A percentile compares a stretch with the other conserved stretches of the same genome.
Evolutionary conservation across 768 basidiomycete genomes (phyloP).

Genomic region (Boletus bicolor): DNA sequence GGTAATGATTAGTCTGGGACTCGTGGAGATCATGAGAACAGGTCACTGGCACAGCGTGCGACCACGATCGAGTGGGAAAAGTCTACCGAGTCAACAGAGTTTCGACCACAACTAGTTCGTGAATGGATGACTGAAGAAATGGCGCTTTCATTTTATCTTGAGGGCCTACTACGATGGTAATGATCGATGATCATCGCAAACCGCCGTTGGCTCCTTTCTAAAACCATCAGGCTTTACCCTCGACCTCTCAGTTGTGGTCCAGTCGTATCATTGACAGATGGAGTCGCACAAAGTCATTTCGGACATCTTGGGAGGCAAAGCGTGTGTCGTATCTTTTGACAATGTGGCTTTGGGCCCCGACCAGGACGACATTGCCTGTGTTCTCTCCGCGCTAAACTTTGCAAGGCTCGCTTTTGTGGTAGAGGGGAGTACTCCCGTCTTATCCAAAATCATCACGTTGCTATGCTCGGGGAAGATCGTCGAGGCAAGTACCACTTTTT

Average conservation of each 20-base stretch:
- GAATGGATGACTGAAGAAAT: neutral
- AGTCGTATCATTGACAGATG: conserved; percentile 2
- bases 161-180: neutral
- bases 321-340: conserved; percentile 38
- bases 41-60: neutral
- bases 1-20: neutral
- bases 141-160: no score
- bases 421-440: neutral
- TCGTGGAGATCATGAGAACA: neutral
- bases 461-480: conserved; percentile 16
- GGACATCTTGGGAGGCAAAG: conserved; percentile 25
- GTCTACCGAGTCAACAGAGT: no score
- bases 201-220: conserved; percentile 2
- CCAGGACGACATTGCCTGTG: conserved; percentile 40
- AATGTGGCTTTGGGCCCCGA: conserved; percentile 39
- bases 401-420: conserved; percentile 42
- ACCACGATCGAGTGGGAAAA: neutral
- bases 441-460: conserved; percentile 10
- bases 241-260: neutral
- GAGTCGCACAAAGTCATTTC: conserved; percentile 9
- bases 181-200: conserved; percentile 2
- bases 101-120: neutral
- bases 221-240: neutral
- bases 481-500: conserved; percentile 11
- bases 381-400: conserved; percentile 60